Evolutionary conservation across 2,329 filamentous ascomycete genomes (phyloP), one percentile per base, ranked within the genome.

Genomic region (Fusarium luffae): DNA sequence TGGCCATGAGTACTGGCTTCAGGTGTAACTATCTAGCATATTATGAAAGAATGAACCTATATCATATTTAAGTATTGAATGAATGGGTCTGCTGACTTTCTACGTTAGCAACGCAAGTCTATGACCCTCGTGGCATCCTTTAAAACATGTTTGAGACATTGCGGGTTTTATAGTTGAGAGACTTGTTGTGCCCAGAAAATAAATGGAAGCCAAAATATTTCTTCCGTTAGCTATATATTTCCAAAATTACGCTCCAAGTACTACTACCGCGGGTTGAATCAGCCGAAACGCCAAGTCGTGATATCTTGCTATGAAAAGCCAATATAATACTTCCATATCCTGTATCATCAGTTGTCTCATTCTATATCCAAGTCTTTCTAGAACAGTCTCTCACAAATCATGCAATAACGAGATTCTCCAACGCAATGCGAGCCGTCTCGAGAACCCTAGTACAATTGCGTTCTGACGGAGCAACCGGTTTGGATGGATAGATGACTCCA

Each of bases 401-500:
- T 19, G 85, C 80, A 77, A 90, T 89, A 14, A 86, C 79, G 25
- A 90, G 76, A 28, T 81, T 82, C 30, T 88, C 84, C 54, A 90
- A 80, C 4, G 87, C 85, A 46, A 80, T 71, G 63, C 84, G 84
- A 7, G 88, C 87, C 32, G 88, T 82, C 30, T 85, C 82, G 19
- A 90, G 82, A 34, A 89, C 82, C 60, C 79, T 80, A 66, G 85
- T 74, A 63, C 87, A 90, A 25, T 80, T 77, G 16, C 80, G 75
- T 27, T 82, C 74, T 50, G 79, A 77, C 12, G 74, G 76, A 23
- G 82, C 65, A 63, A 75, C 67, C 21, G 77, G 61, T 40, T 72
- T 63, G 8, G 51, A 47, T 14, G 73, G 59, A 43, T 76, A 69
- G 13, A 74, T 72, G 52, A 79, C 68, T 12, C 77, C 70, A 63